phyloP scores from a whole-genome alignment of 352 stramenopile genomes.

The Pythium volutum region DNA sequence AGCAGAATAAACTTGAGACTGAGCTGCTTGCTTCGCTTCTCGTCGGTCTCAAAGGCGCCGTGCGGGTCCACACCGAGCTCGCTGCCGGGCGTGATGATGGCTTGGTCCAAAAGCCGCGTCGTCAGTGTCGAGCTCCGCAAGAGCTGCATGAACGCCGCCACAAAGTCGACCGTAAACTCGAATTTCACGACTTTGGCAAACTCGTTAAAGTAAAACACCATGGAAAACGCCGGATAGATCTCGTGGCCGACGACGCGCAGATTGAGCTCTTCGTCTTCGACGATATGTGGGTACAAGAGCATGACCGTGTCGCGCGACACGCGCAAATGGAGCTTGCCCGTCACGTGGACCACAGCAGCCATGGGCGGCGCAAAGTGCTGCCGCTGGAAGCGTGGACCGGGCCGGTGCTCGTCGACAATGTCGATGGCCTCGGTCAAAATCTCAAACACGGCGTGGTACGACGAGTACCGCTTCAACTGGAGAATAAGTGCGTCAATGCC shows the following conservation, averaged over 20 bases:
- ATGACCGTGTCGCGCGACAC: slow-evolving; percentile 68
- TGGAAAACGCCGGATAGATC: slow-evolving; percentile 47
- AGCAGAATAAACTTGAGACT: slow-evolving; percentile 72
- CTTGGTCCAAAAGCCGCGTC: slow-evolving; percentile 33
- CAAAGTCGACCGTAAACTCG: slow-evolving; percentile 57
- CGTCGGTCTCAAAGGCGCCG: slow-evolving; percentile 30
- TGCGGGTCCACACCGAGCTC: slow-evolving; percentile 62
- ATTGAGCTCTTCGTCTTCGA: slow-evolving; percentile 48
- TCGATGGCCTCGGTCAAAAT: slow-evolving; percentile 20
- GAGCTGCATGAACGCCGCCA: slow-evolving; percentile 45
- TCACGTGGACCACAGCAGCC: slow-evolving; percentile 34
- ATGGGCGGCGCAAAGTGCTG: not conserved
- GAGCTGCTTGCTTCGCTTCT: slow-evolving; percentile 57
- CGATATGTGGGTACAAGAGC: slow-evolving; percentile 64
- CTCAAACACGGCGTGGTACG: slow-evolving; percentile 59
- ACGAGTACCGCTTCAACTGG: slow-evolving; percentile 69
- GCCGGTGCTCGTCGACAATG: slow-evolving; percentile 27
- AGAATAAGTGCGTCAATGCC: slow-evolving; percentile 51
- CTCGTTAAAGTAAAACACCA: slow-evolving; percentile 56
- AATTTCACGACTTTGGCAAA: slow-evolving; percentile 49
- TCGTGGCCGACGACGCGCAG: slow-evolving; percentile 53
- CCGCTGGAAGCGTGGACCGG: not conserved
- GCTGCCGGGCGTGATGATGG: slow-evolving; percentile 51
- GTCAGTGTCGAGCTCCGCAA: slow-evolving; percentile 34
- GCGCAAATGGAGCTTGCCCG: slow-evolving; percentile 40